Conservation (phyloP, 169 alveolate species). For the Neospora caninum region DNA sequence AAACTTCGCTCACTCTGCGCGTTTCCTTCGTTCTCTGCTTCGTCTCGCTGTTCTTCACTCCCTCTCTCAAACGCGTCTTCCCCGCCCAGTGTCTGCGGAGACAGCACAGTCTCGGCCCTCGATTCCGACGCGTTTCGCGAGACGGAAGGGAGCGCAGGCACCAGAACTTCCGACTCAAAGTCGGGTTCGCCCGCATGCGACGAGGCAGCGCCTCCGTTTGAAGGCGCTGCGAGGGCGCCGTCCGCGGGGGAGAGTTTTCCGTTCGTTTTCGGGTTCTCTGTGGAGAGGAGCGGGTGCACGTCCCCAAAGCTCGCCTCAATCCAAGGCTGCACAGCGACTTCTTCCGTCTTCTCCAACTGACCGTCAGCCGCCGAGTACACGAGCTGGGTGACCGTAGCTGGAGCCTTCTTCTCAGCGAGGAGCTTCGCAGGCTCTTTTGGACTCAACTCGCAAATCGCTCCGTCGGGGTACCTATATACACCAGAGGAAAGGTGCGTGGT, state of each 20-base stretch:
- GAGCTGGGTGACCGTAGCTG: not conserved
- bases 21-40: no score
- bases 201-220: no score
- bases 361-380: not conserved
- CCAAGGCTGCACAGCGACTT: not conserved
- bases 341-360: not conserved
- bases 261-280: not conserved
- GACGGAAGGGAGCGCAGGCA: no score
- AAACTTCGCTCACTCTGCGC: no score
- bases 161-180: no score
- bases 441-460: not conserved
- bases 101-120: no score
- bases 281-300: not conserved
- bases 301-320: not conserved
- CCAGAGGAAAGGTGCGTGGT: not conserved
- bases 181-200: no score
- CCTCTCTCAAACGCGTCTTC: no score
- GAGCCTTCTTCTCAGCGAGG: not conserved
- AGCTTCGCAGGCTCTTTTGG: constrained; percentile 34
- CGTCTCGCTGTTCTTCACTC: no score
- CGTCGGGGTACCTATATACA: not conserved
- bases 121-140: no score
- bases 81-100: no score
- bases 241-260: not conserved
- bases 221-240: no score